Evolutionary conservation across 495 filamentous ascomycete genomes (phyloP).

Genomic region (Annulohypoxylon stygium): DNA sequence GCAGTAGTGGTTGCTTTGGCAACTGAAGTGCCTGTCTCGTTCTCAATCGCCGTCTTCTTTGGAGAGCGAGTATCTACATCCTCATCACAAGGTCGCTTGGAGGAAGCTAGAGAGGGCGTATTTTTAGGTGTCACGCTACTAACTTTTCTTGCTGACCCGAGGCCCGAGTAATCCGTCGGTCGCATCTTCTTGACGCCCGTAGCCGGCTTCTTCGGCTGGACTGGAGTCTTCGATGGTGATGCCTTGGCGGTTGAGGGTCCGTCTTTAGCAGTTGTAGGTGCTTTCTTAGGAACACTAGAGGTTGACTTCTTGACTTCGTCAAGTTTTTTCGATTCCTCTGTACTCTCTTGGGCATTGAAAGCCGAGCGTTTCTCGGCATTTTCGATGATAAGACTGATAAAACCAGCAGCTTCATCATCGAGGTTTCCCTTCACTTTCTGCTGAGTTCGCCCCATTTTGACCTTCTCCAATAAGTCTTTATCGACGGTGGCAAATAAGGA

Average conservation of each 20-base stretch:
- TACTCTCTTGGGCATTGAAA: conserved; percentile 55
- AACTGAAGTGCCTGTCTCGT: conserved; percentile 26
- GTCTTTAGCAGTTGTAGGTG: conserved; percentile 23
- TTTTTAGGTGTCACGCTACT: conserved; percentile 41
- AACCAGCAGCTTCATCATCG: conserved; percentile 68
- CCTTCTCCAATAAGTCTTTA: conserved; percentile 59
- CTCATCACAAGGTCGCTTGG: conserved; percentile 55
- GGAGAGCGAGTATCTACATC: conserved; percentile 54
- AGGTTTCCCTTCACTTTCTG: conserved; percentile 76
- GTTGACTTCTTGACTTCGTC: conserved; percentile 24
- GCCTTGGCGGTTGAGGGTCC: conserved; percentile 1
- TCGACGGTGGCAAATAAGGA: conserved; percentile 64
- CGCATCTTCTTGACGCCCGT: conserved; percentile 40
- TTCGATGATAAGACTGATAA: conserved; percentile 58
- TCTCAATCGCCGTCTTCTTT: conserved; percentile 58
- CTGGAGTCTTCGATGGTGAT: conserved; percentile 18
- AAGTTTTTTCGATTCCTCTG: conserved; percentile 20
- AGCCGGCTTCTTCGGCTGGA: conserved; percentile 32
- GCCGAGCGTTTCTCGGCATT: conserved; percentile 66
- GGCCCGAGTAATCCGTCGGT: conserved; percentile 44
- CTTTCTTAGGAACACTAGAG: conserved; percentile 27
- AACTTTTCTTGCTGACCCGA: conserved; percentile 49
- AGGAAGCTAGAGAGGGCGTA: conserved; percentile 27
- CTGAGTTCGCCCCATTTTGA: conserved; percentile 74
- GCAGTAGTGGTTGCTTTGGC: conserved; percentile 34